Evolutionary conservation across 495 filamentous ascomycete genomes (phyloP).

Genomic region (Hamigera avellanea): DNA sequence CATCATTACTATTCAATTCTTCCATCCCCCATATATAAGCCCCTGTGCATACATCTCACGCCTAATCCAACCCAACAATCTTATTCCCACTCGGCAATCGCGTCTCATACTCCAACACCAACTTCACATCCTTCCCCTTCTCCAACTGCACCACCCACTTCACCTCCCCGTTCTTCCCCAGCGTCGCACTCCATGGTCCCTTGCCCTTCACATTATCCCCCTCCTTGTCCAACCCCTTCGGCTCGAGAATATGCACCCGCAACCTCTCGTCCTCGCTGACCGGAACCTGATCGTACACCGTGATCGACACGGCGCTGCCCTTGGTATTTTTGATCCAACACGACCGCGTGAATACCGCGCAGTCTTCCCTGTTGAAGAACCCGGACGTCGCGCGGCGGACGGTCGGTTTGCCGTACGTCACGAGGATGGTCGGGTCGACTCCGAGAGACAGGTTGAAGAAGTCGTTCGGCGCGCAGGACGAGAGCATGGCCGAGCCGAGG

Average conservation of each 20-base stretch:
- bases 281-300: too few relatives aligned
- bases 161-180: slow-evolving; percentile 52
- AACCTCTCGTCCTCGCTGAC: too few relatives aligned
- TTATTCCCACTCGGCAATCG: too few relatives aligned
- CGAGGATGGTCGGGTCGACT: slow-evolving; percentile 49
- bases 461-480: slow-evolving; percentile 49
- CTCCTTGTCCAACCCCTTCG: slow-evolving; percentile 30
- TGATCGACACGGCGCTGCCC: too few relatives aligned
- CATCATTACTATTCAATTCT: too few relatives aligned
- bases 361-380: slow-evolving; percentile 45
- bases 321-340: slow-evolving; percentile 49
- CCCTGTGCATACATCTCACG: too few relatives aligned
- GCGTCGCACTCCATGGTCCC: slow-evolving; percentile 29
- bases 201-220: slow-evolving; percentile 25
- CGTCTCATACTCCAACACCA: slow-evolving; percentile 54
- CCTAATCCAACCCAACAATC: too few relatives aligned
- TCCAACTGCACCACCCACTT: slow-evolving; percentile 48
- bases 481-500: slow-evolving; percentile 47
- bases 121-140: slow-evolving; percentile 41
- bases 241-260: too few relatives aligned
- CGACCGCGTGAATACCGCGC: slow-evolving; percentile 43
- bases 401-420: slow-evolving; percentile 51
- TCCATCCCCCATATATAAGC: too few relatives aligned
- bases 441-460: slow-evolving; percentile 50
- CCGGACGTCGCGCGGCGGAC: slow-evolving; percentile 41